A percentile compares a stretch with the other conserved stretches of the same genome.
These are phyloP conservation scores for Plicaturopsis crispa DNA, from an alignment of 768 basidiomycete genomes.

Conservation along the genomic window DNA sequence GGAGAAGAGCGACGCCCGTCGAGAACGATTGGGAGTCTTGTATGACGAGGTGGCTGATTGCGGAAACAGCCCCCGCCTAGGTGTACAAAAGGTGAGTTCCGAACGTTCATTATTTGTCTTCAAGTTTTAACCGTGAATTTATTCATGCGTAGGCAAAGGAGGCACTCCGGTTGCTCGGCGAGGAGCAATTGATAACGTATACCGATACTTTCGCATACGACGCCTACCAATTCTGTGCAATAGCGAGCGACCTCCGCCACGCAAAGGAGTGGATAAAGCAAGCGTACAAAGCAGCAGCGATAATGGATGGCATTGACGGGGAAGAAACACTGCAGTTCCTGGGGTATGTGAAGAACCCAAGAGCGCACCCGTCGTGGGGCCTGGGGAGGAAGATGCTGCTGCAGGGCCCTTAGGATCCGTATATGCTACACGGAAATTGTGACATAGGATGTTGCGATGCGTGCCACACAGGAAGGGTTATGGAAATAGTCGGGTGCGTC, in stretches of 20 bases:
- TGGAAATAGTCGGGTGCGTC: not conserved
- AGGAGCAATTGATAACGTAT: conserved; percentile 18
- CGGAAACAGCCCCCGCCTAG: conserved; percentile 14
- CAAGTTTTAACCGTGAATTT: not conserved
- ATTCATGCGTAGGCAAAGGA: conserved; percentile 11
- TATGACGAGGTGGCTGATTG: conserved; percentile 16
- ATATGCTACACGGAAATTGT: too few relatives aligned
- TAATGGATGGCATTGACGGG: not conserved
- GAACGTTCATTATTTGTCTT: not conserved
- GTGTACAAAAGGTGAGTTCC: conserved; percentile 15
- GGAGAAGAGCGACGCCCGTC: conserved; percentile 13
- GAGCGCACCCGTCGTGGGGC: not conserved
- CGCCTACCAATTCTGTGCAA: conserved; percentile 21
- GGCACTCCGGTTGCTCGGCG: conserved; percentile 16
- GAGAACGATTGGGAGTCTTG: conserved; percentile 10
- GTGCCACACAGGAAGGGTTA: not conserved
- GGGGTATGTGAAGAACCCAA: not conserved
- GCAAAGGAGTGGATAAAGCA: not conserved
- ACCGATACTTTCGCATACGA: conserved; percentile 21
- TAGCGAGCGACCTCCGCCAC: conserved; percentile 2
- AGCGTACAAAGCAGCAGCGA: not conserved
- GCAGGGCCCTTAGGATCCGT: not conserved
- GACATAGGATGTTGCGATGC: not conserved
- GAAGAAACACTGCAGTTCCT: not conserved
- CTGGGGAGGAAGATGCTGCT: not conserved